Conservation (phyloP, 73 alveolate genomes). For the Uronychia setigera region DNA sequence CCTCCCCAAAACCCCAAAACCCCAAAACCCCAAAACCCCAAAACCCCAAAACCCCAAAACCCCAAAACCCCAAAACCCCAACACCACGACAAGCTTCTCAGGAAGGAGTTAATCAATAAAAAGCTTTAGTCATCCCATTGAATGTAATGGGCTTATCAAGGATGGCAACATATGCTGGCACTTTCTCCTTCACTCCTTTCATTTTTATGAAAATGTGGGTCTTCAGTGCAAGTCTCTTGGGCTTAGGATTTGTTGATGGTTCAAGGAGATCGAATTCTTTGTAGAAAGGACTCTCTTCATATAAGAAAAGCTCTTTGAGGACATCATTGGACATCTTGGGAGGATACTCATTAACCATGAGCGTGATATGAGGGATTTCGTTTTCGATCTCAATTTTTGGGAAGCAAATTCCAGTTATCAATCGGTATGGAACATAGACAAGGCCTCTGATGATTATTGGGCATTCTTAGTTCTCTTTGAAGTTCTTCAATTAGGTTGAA, state of each 20-base stretch:
- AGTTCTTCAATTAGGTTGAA: too few species aligned
- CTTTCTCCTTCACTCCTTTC: too few species aligned
- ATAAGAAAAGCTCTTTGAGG: conserved; percentile 1
- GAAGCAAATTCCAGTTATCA: conserved; percentile 16
- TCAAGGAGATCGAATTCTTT: neutral
- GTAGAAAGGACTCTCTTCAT: neutral
- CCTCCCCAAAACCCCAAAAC: too few species aligned
- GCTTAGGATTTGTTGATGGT: neutral
- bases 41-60: too few species aligned
- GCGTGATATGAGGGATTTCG: conserved; percentile 36
- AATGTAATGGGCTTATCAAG: too few species aligned
- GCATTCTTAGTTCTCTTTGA: neutral
- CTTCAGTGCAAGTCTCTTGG: neutral
- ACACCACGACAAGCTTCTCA: too few species aligned
- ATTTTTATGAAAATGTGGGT: too few species aligned
- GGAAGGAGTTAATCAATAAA: too few species aligned
- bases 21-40: too few species aligned
- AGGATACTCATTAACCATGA: conserved; percentile 1
- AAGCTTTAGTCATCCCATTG: too few species aligned
- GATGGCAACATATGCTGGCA: too few species aligned
- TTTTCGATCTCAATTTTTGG: conserved; percentile 11
- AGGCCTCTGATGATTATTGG: conserved; percentile 6
- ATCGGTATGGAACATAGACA: conserved; percentile 27
- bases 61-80: too few species aligned
- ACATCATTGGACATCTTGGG: conserved; percentile 22